Evolutionary conservation across 352 stramenopile species (phyloP), one percentile per base, ranked within the genome.

Genomic region (Phytopythium cucurbitacearum): DNA sequence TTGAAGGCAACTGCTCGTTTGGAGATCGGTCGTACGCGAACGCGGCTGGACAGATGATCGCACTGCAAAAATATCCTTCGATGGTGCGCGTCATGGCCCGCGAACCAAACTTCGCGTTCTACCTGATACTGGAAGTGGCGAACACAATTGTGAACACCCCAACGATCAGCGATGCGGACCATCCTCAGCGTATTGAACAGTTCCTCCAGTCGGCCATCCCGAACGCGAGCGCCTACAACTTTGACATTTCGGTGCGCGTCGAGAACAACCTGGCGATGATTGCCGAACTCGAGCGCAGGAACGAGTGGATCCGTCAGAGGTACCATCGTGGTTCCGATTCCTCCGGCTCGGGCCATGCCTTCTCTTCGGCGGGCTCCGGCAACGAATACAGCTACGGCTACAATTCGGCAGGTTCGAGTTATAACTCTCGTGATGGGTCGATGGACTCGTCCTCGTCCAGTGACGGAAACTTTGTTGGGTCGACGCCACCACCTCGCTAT

Each of bases 241-340:
- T 80, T 4, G 67, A 67, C 13, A 48, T 83, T 1, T 52, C 63
- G 36, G 72, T 76, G 13, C 55, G 40, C 2, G 37, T 66, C 4
- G 64, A 56, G 39, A 65, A 83, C 55, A 83, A 83, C 53, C 61
- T 38, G 11, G 48, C 54, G 15, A 9, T 62, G 16, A 77, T 82
- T 42, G 8, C 49, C 7, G 44, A 50, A n/a, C 45, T 63, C 0
- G 59, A 60, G 3, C 21, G 11, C 12, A 47, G 59, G 33, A 80
- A 84, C 51, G 49, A 65, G 12, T 65, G 56, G 53, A 36, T 69
- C 1, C 37, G 62, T 33, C 53, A 57, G 47, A 34, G 11, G n/a
- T 49, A 3, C 43, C 16, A 15, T 36, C 8, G 8, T 36, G n/a
- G 4, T 45, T 10, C 13, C 44, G n/a, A 10, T 38, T 16, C 9